Conservation (phyloP, 306 rosid species). For the Sophora flavescens region DNA sequence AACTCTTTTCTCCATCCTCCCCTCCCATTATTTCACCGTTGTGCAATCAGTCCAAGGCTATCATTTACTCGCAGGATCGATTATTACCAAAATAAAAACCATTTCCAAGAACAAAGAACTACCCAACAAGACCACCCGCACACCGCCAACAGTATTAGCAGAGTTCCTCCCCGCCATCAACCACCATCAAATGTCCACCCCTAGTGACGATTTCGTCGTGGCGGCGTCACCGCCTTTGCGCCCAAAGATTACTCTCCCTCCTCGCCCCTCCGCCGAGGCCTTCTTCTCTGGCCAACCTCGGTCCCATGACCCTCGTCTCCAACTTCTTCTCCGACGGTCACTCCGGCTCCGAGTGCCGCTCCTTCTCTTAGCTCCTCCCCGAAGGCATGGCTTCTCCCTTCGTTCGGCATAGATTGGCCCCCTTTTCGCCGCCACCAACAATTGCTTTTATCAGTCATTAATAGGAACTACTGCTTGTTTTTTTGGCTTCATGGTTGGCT, state of each 20-base stretch:
- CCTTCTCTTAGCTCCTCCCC: conserved; percentile 95
- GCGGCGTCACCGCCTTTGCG: conserved; percentile 48
- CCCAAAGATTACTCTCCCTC: conserved; percentile 85
- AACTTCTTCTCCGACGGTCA: conserved; percentile 69
- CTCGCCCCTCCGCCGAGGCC: conserved; percentile 84
- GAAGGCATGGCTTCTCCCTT: conserved; percentile 97
- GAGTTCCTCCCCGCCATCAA: not conserved
- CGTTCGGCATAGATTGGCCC: conserved; percentile 37
- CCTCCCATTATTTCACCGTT: too few species aligned
- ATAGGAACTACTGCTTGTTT: too few species aligned
- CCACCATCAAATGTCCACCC: conserved; percentile 53
- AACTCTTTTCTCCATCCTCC: too few species aligned
- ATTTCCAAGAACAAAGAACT: too few species aligned
- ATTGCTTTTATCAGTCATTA: too few species aligned
- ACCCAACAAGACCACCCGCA: not conserved
- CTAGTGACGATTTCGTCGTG: conserved; percentile 63
- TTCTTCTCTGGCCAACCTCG: conserved; percentile 85
- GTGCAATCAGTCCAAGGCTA: too few species aligned
- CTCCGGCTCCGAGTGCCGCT: conserved; percentile 65
- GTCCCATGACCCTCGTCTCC: conserved; percentile 97
- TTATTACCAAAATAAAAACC: too few species aligned
- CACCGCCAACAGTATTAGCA: too few species aligned
- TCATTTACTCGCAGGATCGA: not conserved
- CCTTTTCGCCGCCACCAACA: too few species aligned
- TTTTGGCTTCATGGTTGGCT: too few species aligned